phyloP scores from a whole-genome alignment of 495 filamentous ascomycete genomes.

The Xylaria bambusicola region DNA sequence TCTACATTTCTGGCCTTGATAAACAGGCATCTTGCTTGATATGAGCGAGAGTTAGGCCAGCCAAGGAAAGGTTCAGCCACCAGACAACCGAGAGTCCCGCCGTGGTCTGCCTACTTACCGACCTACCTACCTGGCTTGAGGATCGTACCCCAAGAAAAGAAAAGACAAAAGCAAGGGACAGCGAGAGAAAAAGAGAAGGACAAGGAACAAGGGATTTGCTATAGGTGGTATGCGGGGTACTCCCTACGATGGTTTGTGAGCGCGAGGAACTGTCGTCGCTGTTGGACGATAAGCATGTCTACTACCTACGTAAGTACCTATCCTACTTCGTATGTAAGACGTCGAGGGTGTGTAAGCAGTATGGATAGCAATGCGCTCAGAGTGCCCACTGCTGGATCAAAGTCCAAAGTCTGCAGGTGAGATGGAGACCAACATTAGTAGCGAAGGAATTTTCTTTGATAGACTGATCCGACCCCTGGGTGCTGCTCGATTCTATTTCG shows the following conservation, averaged over 20 bases:
- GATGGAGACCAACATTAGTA: not conserved
- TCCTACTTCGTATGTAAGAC: no score
- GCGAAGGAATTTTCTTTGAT: no score
- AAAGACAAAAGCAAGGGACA: not conserved
- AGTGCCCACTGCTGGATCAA: not conserved
- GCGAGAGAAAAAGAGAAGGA: not conserved
- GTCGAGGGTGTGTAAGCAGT: no score
- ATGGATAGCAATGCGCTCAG: not conserved
- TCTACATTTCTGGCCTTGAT: not conserved
- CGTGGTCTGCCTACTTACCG: no score
- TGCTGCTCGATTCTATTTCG: no score
- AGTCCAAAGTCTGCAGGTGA: not conserved
- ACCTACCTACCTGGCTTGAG: no score
- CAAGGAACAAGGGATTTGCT: not conserved
- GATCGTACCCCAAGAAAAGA: not conserved
- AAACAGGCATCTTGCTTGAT: conserved; percentile 5
- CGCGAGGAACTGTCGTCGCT: no score
- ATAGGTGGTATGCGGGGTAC: no score
- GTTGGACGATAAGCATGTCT: not conserved
- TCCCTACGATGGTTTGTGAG: not conserved
- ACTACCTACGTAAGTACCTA: no score
- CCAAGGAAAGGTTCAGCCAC: no score
- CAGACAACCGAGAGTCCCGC: no score
- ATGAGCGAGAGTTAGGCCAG: not conserved
- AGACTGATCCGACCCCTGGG: no score